Conservation (phyloP, 129 eudicot species). For the Smallanthus sonchifolius region DNA sequence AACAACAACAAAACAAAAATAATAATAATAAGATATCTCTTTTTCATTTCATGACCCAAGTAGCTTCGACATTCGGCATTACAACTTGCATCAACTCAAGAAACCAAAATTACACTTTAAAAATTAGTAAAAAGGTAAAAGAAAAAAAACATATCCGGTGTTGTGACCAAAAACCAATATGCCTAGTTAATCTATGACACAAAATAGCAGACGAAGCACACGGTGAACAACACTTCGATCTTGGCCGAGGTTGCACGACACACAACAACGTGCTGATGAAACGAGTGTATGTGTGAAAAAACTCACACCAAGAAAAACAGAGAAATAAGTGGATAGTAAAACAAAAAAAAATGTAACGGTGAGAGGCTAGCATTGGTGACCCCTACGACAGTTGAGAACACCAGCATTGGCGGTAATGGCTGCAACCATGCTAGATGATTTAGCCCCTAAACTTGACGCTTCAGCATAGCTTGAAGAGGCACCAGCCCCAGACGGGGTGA, state of each 20-base stretch:
- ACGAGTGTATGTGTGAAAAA: constrained; percentile 23
- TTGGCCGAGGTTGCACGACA: constrained; percentile 65
- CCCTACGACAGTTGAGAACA: constrained; percentile 64
- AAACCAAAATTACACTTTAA: constrained; percentile 10
- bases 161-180: constrained; percentile 23
- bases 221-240: constrained; percentile 53
- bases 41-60: constrained; percentile 26
- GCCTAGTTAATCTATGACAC: constrained; percentile 26
- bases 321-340: constrained; percentile 17
- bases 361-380: constrained; percentile 53
- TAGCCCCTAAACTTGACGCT: constrained; percentile 85
- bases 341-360: not conserved
- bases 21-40: not conserved
- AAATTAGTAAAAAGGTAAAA: not conserved
- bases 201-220: constrained; percentile 11
- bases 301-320: constrained; percentile 34
- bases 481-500: constrained; percentile 80
- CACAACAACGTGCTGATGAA: constrained; percentile 8
- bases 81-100: constrained; percentile 27
- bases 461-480: constrained; percentile 73
- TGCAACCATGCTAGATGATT: constrained; percentile 71
- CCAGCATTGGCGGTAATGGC: constrained; percentile 69
- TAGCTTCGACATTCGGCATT: constrained; percentile 25
- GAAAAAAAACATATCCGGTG: not conserved
- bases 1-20: not conserved